Evolutionary conservation across 1,139 yeast species (phyloP).

Genomic region (Scheffersomyces quercinus): DNA sequence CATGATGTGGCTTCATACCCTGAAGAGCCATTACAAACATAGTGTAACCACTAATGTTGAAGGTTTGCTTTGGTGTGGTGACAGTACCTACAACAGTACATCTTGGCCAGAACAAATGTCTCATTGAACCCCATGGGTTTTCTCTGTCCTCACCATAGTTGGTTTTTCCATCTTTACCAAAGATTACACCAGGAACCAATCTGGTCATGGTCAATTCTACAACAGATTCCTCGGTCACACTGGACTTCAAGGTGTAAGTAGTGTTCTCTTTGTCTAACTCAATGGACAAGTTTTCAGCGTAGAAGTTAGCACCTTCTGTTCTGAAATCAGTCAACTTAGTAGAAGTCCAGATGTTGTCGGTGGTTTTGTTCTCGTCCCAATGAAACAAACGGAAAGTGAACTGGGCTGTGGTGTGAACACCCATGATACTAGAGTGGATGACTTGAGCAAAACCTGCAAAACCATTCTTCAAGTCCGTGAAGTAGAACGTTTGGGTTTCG

Average conservation of each 20-base stretch:
- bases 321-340: conserved; percentile 82
- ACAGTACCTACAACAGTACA: conserved; percentile 69
- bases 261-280: conserved; percentile 58
- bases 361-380: conserved; percentile 40
- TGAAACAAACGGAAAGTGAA: conserved; percentile 83
- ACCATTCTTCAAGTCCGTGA: conserved; percentile 62
- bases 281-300: conserved; percentile 69
- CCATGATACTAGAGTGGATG: conserved; percentile 89
- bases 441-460: conserved; percentile 88
- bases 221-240: conserved; percentile 67
- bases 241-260: conserved; percentile 60
- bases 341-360: conserved; percentile 75
- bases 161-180: conserved; percentile 85
- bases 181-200: conserved; percentile 79
- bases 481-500: conserved; percentile 92
- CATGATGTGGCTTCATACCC: conserved; percentile 99
- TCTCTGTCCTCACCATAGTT: conserved; percentile 77
- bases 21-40: conserved; percentile 98
- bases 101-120: conserved; percentile 96
- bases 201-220: conserved; percentile 68
- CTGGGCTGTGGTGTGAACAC: conserved; percentile 89
- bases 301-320: conserved; percentile 76
- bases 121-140: conserved; percentile 97
- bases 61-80: conserved; percentile 26
- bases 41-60: conserved; percentile 54